These are phyloP conservation scores for Holtermannia corniformis DNA, from an alignment of 768 basidiomycete genomes.

Conservation along the genomic window DNA sequence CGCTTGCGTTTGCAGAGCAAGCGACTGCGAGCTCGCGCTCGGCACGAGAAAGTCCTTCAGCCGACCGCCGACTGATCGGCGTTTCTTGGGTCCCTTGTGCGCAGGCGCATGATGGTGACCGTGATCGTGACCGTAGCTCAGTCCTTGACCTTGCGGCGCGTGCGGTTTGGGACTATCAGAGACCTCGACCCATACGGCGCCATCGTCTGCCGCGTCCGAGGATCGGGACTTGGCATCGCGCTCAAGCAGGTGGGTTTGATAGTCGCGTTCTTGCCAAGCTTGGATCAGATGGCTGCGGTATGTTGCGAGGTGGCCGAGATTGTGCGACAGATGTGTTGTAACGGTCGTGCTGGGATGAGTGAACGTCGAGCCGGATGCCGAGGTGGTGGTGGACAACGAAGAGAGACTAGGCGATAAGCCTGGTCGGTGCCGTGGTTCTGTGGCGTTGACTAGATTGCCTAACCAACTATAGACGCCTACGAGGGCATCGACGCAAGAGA, in stretches of 20 bases:
- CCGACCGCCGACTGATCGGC: constrained; percentile 26
- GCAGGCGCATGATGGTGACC: not conserved
- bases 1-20: too few species aligned
- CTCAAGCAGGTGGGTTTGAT: constrained; percentile 19
- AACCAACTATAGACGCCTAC: constrained; percentile 31
- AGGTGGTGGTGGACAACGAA: not conserved
- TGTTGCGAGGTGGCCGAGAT: constrained; percentile 10
- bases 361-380: not conserved
- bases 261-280: constrained; percentile 22
- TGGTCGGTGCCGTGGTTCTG: constrained; percentile 1
- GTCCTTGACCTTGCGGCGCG: not conserved
- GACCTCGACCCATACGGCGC: not conserved
- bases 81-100: constrained; percentile 27
- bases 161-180: constrained; percentile 2
- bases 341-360: not conserved
- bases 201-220: too few species aligned
- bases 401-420: not conserved
- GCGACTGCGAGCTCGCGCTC: constrained; percentile 12
- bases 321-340: not conserved
- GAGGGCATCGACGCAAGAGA: constrained; percentile 27
- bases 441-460: constrained; percentile 12
- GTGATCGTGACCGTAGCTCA: not conserved
- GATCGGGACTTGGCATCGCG: constrained; percentile 6
- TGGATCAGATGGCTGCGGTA: constrained; percentile 16
- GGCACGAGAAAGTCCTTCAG: constrained; percentile 23